These are phyloP conservation scores for Suhomyces panamericanus DNA, from an alignment of 1,139 yeast genomes.

Conservation along the genomic window DNA sequence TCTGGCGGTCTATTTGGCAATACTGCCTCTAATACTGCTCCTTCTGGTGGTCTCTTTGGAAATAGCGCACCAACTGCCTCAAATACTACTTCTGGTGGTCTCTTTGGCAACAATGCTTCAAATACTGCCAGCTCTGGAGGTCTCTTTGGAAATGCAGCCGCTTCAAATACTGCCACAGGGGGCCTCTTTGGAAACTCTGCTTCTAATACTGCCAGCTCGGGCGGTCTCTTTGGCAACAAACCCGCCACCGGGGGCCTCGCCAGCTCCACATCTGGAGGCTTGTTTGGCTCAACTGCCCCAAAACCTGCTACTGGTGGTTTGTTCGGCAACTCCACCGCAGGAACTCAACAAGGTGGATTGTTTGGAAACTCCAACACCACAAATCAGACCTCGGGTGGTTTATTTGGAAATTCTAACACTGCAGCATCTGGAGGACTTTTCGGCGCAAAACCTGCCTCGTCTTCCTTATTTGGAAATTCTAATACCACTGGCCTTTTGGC, in stretches of 20 bases:
- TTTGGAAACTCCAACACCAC: constrained; percentile 20
- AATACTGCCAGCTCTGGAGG: neutral
- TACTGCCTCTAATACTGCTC: constrained; percentile 5
- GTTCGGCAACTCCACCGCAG: constrained; percentile 13
- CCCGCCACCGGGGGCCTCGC: neutral
- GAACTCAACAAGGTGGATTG: constrained; percentile 16
- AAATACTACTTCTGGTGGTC: neutral
- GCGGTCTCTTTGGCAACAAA: too few species aligned
- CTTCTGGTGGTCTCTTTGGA: constrained; percentile 9
- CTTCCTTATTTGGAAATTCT: neutral
- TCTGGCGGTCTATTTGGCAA: constrained; percentile 21
- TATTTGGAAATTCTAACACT: constrained; percentile 21
- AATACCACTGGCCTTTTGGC: neutral
- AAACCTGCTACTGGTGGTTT: constrained; percentile 12
- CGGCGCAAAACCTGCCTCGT: neutral
- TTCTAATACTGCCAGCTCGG: too few species aligned
- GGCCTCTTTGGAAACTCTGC: too few species aligned
- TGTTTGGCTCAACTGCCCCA: constrained; percentile 4
- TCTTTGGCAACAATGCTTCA: constrained; percentile 8
- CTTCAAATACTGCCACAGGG: too few species aligned
- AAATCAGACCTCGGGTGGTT: constrained; percentile 15
- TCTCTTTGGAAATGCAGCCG: neutral
- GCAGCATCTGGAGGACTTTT: constrained; percentile 11
- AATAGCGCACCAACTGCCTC: neutral
- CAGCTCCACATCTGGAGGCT: neutral